Evolutionary conservation across 257 asterid genomes (phyloP), one percentile per base, ranked within the genome.

Genomic region (Capsicum rhomboideum): DNA sequence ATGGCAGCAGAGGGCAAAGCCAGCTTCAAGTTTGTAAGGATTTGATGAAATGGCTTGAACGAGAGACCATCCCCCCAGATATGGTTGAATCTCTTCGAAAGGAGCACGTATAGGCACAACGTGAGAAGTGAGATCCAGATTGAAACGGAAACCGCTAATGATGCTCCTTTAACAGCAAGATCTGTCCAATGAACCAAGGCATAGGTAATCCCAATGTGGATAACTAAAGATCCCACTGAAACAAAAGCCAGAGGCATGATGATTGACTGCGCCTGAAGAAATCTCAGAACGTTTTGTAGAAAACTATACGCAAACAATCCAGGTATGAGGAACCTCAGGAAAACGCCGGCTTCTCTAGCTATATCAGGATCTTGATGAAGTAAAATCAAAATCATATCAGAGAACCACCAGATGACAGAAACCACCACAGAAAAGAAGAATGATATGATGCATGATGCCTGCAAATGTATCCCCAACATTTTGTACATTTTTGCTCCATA

Each of bases 1-100:
- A 91, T 92, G 72, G 91, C 95, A 46, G 96, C 97, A 52, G 96
- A 92, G 34, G 94, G 96, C 81, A 92, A 28, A 11, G 94, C 96
- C 14, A 92, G 37, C 91, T 89, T 92, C 82, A 91, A 85, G 84
- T 79, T 87, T 20, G 79, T 3, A 13, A 77, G 50, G 2, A 91
- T 4, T 28, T 87, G 86, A 67, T 84, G 4, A 42, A 84, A 16
- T 4, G 56, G 56, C 56, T 52, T 6, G 56, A 52, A 52, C 6
- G 56, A 52, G 56, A 52, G 56, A 13, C 96, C 95, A 17, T 64
- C 56, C 56, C 20, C 63, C 96, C 93, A 93, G 4, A 94, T 93
- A 6, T 77, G 78, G 83, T 72, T 83, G 28, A 92, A 91, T 53
- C 83, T 86, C 75, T 82, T 84, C 0, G 94, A 82, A 58, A 80